Evolutionary conservation across 2,329 filamentous ascomycete species (phyloP).

Genomic region (Phoma herbarum): DNA sequence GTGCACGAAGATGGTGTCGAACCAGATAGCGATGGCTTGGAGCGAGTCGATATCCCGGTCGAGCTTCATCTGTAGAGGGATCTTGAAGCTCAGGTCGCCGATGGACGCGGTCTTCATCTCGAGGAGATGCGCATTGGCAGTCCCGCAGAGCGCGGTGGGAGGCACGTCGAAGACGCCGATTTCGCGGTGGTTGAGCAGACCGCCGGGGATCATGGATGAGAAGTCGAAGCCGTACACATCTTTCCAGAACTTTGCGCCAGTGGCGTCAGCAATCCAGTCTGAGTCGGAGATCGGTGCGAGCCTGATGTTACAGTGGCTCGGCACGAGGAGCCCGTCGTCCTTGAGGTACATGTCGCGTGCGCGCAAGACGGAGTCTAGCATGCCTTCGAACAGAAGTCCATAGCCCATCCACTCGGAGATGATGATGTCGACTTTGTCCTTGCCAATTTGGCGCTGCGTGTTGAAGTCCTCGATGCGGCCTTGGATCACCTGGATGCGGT

Average conservation of each 20-base stretch:
- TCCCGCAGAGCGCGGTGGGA: conserved; percentile 53
- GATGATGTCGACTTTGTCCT: conserved; percentile 83
- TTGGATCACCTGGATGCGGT: conserved; percentile 79
- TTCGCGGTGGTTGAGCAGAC: conserved; percentile 72
- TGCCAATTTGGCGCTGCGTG: conserved; percentile 63
- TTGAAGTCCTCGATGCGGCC: conserved; percentile 88
- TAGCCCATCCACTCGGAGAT: conserved; percentile 99
- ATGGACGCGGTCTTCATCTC: conserved; percentile 77
- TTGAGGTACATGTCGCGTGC: conserved; percentile 87
- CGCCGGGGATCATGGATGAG: conserved; percentile 84
- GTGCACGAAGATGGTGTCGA: conserved; percentile 89
- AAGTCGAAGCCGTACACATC: conserved; percentile 96
- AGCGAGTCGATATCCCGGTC: conserved; percentile 70
- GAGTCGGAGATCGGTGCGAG: conserved; percentile 81
- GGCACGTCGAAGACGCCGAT: conserved; percentile 47
- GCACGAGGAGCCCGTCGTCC: conserved; percentile 82
- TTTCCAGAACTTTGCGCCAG: conserved; percentile 77
- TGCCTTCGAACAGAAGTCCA: conserved; percentile 89
- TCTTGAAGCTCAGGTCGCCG: conserved; percentile 78
- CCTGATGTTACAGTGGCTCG: conserved; percentile 83
- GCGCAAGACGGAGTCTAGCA: conserved; percentile 91
- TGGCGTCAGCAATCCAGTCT: conserved; percentile 78
- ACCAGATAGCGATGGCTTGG: conserved; percentile 93
- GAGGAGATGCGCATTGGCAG: conserved; percentile 74
- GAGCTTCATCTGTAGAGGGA: conserved; percentile 70